These are phyloP conservation scores for Xylariaceae sp. DNA, from an alignment of 2,329 filamentous ascomycete genomes.

Conservation along the genomic window DNA sequence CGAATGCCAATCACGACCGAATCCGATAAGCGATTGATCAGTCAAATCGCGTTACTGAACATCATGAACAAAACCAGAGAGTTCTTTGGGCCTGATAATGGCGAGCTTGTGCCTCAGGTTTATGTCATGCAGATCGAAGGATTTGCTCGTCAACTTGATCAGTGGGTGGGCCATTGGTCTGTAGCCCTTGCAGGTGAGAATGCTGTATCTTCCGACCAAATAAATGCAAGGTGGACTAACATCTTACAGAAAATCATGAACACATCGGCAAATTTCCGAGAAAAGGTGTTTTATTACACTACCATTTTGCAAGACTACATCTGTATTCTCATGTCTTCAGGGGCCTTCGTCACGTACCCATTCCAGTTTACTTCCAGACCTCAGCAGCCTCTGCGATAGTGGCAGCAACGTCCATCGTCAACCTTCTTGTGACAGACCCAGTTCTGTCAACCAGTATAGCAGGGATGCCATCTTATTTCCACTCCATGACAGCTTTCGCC, in stretches of 20 bases:
- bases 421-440: slow-evolving; percentile 40
- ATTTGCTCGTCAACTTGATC: slow-evolving; percentile 33
- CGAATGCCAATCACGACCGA: slow-evolving; percentile 47
- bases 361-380: slow-evolving; percentile 34
- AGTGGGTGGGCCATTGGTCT: slow-evolving; percentile 37
- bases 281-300: slow-evolving; percentile 37
- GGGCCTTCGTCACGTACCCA: slow-evolving; percentile 32
- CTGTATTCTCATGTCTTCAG: slow-evolving; percentile 41
- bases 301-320: slow-evolving; percentile 40
- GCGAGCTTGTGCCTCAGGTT: slow-evolving; percentile 46
- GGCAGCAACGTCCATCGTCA: slow-evolving; percentile 42
- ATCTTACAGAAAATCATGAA: slow-evolving; percentile 35
- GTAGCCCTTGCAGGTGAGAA: slow-evolving; percentile 28
- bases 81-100: slow-evolving; percentile 52
- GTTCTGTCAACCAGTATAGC: slow-evolving; percentile 38
- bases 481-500: slow-evolving; percentile 51
- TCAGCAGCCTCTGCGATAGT: slow-evolving; percentile 31
- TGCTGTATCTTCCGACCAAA: slow-evolving; percentile 4
- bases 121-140: slow-evolving; percentile 45
- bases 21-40: slow-evolving; percentile 53
- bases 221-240: background rate
- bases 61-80: slow-evolving; percentile 54
- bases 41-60: slow-evolving; percentile 54
- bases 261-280: slow-evolving; percentile 38
- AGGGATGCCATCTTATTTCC: slow-evolving; percentile 48